Percentiles rank a stretch among this genome's conserved stretches.
These are phyloP conservation scores for Panaeolus cyanescens DNA, from an alignment of 768 basidiomycete genomes.

Conservation along the genomic window DNA sequence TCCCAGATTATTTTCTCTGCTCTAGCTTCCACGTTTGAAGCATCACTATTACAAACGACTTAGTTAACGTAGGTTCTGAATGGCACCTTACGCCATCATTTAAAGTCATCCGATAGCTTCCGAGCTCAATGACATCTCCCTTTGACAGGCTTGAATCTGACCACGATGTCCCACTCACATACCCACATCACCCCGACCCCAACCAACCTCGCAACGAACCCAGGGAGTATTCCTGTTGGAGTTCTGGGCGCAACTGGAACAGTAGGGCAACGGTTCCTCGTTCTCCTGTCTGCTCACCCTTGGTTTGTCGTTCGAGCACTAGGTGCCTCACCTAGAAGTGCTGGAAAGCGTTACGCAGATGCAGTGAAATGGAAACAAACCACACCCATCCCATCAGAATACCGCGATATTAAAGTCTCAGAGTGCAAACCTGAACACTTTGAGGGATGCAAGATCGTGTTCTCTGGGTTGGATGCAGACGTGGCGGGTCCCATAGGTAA, in stretches of 20 bases:
- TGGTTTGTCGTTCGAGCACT: constrained; percentile 88
- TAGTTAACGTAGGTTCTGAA: background rate
- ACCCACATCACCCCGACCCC: constrained; percentile 2
- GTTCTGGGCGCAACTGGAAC: constrained; percentile 90
- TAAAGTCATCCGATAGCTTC: background rate
- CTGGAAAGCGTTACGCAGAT: constrained; percentile 75
- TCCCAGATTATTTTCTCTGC: background rate
- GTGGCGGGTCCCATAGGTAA: constrained; percentile 94
- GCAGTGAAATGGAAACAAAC: constrained; percentile 90
- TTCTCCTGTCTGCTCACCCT: constrained; percentile 83
- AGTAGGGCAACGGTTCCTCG: constrained; percentile 94
- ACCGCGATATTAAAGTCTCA: constrained; percentile 64
- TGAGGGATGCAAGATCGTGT: constrained; percentile 80
- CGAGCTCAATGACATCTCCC: background rate
- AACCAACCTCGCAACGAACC: constrained; percentile 5
- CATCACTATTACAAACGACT: background rate
- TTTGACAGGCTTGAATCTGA: background rate
- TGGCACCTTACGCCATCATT: background rate
- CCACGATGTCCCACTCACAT: background rate
- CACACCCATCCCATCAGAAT: constrained; percentile 66
- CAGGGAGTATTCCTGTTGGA: constrained; percentile 52
- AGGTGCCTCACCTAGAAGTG: constrained; percentile 87
- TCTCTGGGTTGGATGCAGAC: constrained; percentile 95
- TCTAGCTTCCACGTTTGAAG: background rate
- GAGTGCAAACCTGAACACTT: constrained; percentile 83